A percentile compares a stretch with the other conserved stretches of the same genome.
Evolutionary conservation across 768 basidiomycete species (phyloP).

Genomic region (Gymnopilus junonius): DNA sequence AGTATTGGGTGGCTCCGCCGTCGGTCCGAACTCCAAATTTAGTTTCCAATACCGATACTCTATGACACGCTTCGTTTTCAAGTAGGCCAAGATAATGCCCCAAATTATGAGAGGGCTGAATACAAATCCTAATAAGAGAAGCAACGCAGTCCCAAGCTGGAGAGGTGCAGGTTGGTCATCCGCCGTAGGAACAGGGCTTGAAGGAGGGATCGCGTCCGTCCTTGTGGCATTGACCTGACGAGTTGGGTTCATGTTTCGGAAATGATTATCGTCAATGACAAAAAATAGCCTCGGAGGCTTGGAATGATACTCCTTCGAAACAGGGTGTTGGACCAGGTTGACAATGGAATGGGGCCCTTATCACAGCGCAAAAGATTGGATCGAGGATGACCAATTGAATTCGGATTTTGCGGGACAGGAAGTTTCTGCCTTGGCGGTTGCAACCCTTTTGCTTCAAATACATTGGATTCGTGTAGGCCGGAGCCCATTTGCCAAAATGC

Average conservation of each 20-base stretch:
- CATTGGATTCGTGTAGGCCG: constrained; percentile 68
- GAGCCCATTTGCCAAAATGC: constrained; percentile 71
- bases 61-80: background rate
- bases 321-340: background rate
- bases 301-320: background rate
- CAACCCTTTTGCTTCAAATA: constrained; percentile 72
- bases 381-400: constrained; percentile 37
- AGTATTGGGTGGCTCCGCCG: too few relatives aligned
- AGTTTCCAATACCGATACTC: too few relatives aligned
- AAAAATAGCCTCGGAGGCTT: background rate
- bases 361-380: background rate
- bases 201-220: background rate
- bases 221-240: background rate
- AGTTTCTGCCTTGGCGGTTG: constrained; percentile 85
- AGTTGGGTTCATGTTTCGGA: background rate
- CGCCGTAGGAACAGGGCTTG: background rate
- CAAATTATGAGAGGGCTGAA: background rate
- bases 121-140: background rate
- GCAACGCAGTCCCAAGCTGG: background rate
- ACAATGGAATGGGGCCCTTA: background rate
- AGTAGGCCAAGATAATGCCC: background rate
- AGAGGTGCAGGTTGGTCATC: background rate
- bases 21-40: too few relatives aligned
- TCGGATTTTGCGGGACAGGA: constrained; percentile 54
- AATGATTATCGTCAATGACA: background rate